phyloP scores from a whole-genome alignment of 768 basidiomycete genomes.

The Lentinula raphanica region DNA sequence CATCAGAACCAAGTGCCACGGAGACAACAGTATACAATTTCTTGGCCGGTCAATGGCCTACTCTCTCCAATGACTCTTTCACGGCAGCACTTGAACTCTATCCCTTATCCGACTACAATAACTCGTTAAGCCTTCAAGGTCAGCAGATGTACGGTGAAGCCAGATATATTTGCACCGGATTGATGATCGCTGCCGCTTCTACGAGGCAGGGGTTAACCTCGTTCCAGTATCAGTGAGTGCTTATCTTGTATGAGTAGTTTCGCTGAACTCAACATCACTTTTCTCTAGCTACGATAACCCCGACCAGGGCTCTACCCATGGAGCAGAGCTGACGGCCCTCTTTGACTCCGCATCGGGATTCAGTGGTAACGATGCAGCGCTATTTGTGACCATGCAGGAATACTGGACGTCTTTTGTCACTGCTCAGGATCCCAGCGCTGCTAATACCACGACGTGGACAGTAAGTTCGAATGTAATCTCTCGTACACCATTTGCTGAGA shows the following conservation, averaged over 20 bases:
- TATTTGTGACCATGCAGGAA: conserved; percentile 34
- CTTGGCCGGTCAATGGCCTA: conserved; percentile 33
- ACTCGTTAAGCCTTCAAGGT: conserved; percentile 32
- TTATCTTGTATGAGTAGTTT: neutral
- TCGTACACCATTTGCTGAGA: neutral
- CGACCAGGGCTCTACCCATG: conserved; percentile 31
- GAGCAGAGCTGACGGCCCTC: conserved; percentile 32
- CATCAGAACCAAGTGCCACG: conserved; percentile 31
- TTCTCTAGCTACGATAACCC: conserved; percentile 35
- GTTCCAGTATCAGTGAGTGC: conserved; percentile 33
- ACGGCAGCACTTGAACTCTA: conserved; percentile 28
- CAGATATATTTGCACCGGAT: conserved; percentile 38
- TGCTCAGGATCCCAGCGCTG: conserved; percentile 22
- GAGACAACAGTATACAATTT: conserved; percentile 37
- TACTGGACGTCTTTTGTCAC: conserved; percentile 38
- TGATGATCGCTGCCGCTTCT: conserved; percentile 27
- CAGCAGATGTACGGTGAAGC: conserved; percentile 43
- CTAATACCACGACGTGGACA: conserved; percentile 19
- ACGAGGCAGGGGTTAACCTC: conserved; percentile 15
- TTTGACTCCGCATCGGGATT: conserved; percentile 17
- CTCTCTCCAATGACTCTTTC: conserved; percentile 24
- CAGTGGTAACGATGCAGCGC: conserved; percentile 21
- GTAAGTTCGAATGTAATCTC: conserved; percentile 17
- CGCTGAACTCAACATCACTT: neutral
- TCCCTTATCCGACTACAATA: conserved; percentile 27